Evolutionary conservation across 805 yeast species (phyloP), one percentile per base, ranked within the genome.

Genomic region (Tetrapisispora fleetii): DNA sequence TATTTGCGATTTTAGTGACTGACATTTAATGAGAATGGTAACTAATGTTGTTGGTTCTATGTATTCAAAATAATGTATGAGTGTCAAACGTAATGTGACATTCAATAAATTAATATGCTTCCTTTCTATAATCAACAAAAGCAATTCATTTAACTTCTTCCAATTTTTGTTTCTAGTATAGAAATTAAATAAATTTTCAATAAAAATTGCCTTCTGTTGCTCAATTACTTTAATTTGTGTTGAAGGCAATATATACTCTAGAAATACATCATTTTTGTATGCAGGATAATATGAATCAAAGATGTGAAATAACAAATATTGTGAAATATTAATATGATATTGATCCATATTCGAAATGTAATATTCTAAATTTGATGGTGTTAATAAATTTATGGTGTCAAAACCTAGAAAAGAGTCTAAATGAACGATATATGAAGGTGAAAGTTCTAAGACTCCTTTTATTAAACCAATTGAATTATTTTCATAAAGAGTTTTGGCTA

Each of bases 391-490:
- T 17, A n/a, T 6, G 2, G 24, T 19, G 18, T 32, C 16, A 19
- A 3, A 5, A 11, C 2, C 17, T 13, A 28, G 9, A 19, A 41
- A 13, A 13, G 17, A 7, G 2, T 40, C 32, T 17, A 40, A 3
- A 27, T 27, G 14, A n/a, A 17, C 22, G 7, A 40, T 28, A 24
- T n/a, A 40, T 4, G 13, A 30, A 3, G 54, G 54, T 18, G 46
- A 48, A 22, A 48, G 24, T 4, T 27, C 24, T 8, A 56, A 21
- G 16, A 44, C 43, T 4, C 36, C 33, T 22, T 44, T 48, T 5
- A 55, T 17, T n/a, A 54, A 18, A n/a, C 42, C 47, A 36, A 24
- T 36, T 3, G 38, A 35, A 11, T 40, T 47, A 24, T 35, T 32
- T 22, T 21, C 18, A 16, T 6, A 33, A 4, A 41, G 24, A 14